Conservation (phyloP, 345 rosid genomes). For the Limnanthes douglasii region DNA sequence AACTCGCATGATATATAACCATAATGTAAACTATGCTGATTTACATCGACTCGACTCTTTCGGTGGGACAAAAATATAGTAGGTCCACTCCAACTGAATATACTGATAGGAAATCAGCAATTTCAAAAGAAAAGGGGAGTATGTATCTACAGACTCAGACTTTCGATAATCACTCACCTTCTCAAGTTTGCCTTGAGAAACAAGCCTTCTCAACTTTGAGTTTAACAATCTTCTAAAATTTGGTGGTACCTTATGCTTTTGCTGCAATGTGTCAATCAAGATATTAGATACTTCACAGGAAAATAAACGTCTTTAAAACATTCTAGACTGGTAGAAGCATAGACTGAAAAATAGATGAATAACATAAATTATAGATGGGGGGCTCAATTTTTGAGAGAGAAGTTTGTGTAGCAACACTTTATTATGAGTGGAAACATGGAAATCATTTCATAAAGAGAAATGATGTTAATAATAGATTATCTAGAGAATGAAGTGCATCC, state of each 20-base stretch:
- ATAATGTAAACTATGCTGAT: neutral
- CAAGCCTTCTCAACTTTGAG: slow-evolving; percentile 72
- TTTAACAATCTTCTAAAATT: slow-evolving; percentile 59
- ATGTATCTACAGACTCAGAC: neutral
- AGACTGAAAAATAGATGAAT: neutral
- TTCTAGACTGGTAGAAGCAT: neutral
- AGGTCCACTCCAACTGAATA: neutral
- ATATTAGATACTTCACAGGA: slow-evolving; percentile 1
- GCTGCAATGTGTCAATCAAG: slow-evolving; percentile 35
- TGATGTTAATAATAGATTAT: no score
- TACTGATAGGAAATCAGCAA: neutral
- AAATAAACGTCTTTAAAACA: neutral
- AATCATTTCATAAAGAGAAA: no score
- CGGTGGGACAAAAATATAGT: neutral
- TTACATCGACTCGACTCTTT: neutral
- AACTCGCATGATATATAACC: neutral
- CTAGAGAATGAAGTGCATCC: no score
- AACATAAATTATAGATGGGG: neutral
- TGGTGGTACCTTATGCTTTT: slow-evolving; percentile 47
- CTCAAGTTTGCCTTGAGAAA: slow-evolving; percentile 57
- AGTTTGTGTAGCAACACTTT: no score
- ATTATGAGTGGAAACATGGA: no score
- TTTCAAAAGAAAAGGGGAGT: neutral
- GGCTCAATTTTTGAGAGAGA: neutral
- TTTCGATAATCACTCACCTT: slow-evolving; percentile 43